Evolutionary conservation across 176 grass and related monocot species (phyloP).

Genomic region (Aegilops sharonensis): DNA sequence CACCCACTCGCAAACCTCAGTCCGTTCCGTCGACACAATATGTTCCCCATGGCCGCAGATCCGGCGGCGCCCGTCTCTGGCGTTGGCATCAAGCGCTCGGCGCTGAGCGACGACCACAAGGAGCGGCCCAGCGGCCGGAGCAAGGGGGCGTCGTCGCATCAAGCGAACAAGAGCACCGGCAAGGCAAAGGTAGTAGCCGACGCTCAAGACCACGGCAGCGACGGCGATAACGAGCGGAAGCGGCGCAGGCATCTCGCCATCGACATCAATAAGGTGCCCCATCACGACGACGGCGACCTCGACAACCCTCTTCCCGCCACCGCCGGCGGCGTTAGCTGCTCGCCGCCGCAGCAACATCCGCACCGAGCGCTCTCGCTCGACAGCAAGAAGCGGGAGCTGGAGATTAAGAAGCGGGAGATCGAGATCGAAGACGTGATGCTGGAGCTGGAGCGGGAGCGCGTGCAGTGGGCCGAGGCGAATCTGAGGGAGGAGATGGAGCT

Average conservation of each 20-base stretch:
- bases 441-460: neutral
- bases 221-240: neutral
- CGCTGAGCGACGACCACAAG: neutral
- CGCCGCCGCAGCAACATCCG: no score
- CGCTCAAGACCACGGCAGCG: neutral
- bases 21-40: neutral
- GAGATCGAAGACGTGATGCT: neutral
- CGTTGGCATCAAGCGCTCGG: neutral
- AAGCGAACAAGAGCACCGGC: neutral
- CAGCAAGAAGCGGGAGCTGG: neutral
- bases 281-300: neutral
- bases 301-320: neutral
- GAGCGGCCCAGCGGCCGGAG: neutral
- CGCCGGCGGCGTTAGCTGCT: neutral
- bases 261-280: constrained; percentile 1
- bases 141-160: neutral
- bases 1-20: neutral
- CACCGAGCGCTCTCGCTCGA: neutral
- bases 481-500: neutral
- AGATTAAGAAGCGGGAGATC: neutral
- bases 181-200: neutral
- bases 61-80: neutral
- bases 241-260: neutral
- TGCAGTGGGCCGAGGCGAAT: neutral
- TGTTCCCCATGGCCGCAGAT: neutral